Evolutionary conservation across 106 monocot species (phyloP).

Genomic region (Xerophyta viscosa): DNA sequence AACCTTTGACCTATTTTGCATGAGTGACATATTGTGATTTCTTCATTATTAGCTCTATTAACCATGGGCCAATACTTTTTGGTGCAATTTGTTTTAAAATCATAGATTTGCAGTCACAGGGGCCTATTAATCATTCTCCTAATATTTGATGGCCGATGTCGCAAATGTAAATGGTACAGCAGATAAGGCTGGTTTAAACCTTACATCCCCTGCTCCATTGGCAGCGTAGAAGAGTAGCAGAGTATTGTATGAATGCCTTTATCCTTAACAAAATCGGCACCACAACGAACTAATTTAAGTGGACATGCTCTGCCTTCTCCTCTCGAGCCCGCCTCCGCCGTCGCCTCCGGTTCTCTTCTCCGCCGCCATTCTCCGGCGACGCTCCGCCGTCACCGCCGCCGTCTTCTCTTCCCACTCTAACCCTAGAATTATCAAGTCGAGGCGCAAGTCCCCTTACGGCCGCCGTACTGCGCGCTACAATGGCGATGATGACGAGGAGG

Average conservation of each 20-base stretch:
- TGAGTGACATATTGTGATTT: too few relatives aligned
- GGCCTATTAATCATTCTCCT: too few relatives aligned
- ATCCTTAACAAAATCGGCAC: neutral
- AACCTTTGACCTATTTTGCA: too few relatives aligned
- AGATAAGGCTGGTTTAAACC: too few relatives aligned
- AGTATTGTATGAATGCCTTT: neutral
- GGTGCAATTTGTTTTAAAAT: too few relatives aligned
- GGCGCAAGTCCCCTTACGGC: conserved; percentile 11
- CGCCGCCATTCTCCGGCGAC: neutral
- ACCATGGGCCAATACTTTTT: too few relatives aligned
- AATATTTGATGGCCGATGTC: too few relatives aligned
- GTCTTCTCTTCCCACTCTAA: conserved; percentile 19
- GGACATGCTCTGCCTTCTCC: neutral
- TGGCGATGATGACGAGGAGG: conserved; percentile 11
- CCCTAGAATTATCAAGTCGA: conserved; percentile 17
- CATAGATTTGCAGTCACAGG: too few relatives aligned
- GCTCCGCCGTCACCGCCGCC: conserved; percentile 2
- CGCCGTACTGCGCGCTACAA: neutral
- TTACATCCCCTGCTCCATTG: neutral
- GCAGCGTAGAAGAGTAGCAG: neutral
- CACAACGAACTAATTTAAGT: neutral
- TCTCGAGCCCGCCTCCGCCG: neutral
- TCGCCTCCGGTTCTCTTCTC: neutral
- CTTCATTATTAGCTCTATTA: too few relatives aligned
- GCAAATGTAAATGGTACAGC: too few relatives aligned